Base-by-base conservation (phyloP, 306 rosid genomes). In the Quercus variabilis region DNA sequence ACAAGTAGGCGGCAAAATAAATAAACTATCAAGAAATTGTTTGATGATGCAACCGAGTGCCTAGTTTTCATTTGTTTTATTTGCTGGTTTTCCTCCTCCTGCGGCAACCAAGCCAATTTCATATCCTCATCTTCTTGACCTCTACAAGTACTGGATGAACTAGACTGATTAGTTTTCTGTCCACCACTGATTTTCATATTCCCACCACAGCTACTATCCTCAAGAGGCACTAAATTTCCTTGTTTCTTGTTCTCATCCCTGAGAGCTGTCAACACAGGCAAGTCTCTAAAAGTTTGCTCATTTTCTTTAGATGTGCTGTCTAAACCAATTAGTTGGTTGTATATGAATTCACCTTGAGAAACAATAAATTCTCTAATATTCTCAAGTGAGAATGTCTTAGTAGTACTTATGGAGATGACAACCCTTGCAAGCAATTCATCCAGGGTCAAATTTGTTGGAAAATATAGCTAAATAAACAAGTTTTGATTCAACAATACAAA, bases 361-460 rank as follows among this genome's bases (percentile, higher is more conserved):
- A 88, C 15, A 25, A 94, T 75, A 71, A 92, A 94, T 1, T 92
- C 98, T 74, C 83, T 94, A 58, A 91, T 56, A 60, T 94, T 85
- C 82, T 89, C 84, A n/a, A 91, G 85, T 76, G 94, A 82, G 77
- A 88, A 89, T 75, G 49, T 74, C 81, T 90, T 91, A 79, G 73
- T 85, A 65, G 89, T 91, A 81, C 91, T 86, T 92, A 92, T 84
- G 33, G 88, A 74, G 43, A 91, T 90, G 49, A 88, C 93, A 69
- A 91, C 81, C 28, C 97, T 94, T 69, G 97, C 97, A 79, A 94
- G 91, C 76, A 94, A 80, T 86, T 94, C 98, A 76, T 94, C 97
- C 33, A 92, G 86, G 59, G 91, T 87, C 72, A 78, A 25, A 23
- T 23, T 23, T 23, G 25, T 23, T 23, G 25, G 25, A 23, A 23